phyloP scores from a whole-genome alignment of 768 basidiomycete genomes.

The Lactifluus hygrophoroides region DNA sequence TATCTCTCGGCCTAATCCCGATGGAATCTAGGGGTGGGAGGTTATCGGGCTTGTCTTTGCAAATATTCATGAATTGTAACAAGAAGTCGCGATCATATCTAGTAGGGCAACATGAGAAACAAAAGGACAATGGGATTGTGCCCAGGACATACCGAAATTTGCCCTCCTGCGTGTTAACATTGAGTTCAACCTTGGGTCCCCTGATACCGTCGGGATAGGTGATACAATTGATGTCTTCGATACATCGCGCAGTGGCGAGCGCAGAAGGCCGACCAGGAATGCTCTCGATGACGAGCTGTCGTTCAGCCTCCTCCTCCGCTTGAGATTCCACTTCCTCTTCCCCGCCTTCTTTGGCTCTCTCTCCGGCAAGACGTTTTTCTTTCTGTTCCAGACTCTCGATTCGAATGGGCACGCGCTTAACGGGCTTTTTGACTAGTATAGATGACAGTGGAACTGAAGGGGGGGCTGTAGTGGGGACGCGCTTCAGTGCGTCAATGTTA shows the following conservation, averaged over 20 bases:
- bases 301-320: constrained; percentile 25
- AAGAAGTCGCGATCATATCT: constrained; percentile 98
- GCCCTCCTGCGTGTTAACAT: constrained; percentile 72
- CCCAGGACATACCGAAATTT: constrained; percentile 74
- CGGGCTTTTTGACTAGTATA: constrained; percentile 8
- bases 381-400: constrained; percentile 59
- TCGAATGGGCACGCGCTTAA: constrained; percentile 35
- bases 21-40: constrained; percentile 86
- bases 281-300: constrained; percentile 34
- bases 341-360: constrained; percentile 41
- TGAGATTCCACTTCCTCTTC: constrained; percentile 26
- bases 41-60: constrained; percentile 89
- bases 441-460: constrained; percentile 27
- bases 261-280: too few species aligned
- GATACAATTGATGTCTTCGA: constrained; percentile 71
- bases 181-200: constrained; percentile 80
- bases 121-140: neutral
- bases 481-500: constrained; percentile 46
- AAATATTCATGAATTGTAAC: constrained; percentile 90
- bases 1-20: constrained; percentile 72
- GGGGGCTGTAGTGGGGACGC: constrained; percentile 35
- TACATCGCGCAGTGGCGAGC: constrained; percentile 73
- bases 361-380: constrained; percentile 38
- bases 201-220: constrained; percentile 76
- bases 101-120: constrained; percentile 1